These are phyloP conservation scores for Hortiboletus rubellus DNA, from an alignment of 1,284 basidiomycete species.

Conservation along the genomic window DNA sequence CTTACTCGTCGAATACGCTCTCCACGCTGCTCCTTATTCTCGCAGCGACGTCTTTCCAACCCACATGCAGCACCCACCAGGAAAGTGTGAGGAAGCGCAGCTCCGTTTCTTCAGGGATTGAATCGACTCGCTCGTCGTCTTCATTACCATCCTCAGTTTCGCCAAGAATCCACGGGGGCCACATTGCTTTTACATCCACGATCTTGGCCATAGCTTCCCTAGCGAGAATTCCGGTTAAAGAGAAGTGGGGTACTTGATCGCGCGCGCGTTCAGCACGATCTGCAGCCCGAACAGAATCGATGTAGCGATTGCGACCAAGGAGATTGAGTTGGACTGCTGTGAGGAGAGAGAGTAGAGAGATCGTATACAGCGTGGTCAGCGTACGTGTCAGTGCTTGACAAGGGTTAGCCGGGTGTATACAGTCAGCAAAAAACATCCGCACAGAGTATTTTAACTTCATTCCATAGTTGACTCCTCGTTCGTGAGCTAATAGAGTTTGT, in stretches of 20 bases:
- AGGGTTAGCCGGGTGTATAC: conserved; percentile 3
- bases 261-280: conserved; percentile 60
- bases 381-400: conserved; percentile 76
- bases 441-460: conserved; percentile 82
- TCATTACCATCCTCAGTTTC: conserved; percentile 12
- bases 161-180: conserved; percentile 26
- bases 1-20: conserved; percentile 77
- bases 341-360: conserved; percentile 77
- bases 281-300: conserved; percentile 65
- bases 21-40: conserved; percentile 74
- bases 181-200: conserved; percentile 28
- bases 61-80: conserved; percentile 90
- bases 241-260: conserved; percentile 38
- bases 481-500: conserved; percentile 32
- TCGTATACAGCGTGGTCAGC: conserved; percentile 82
- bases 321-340: conserved; percentile 83
- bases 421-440: conserved; percentile 23
- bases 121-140: conserved; percentile 24
- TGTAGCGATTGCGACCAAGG: conserved; percentile 80
- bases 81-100: conserved; percentile 80
- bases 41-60: conserved; percentile 81
- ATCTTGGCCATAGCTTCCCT: conserved; percentile 28
- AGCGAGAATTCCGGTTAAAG: conserved; percentile 25
- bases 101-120: conserved; percentile 62
- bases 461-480: conserved; percentile 76